These are phyloP conservation scores for Prunus fruticosa DNA, from an alignment of 306 rosid species.

Conservation along the genomic window DNA sequence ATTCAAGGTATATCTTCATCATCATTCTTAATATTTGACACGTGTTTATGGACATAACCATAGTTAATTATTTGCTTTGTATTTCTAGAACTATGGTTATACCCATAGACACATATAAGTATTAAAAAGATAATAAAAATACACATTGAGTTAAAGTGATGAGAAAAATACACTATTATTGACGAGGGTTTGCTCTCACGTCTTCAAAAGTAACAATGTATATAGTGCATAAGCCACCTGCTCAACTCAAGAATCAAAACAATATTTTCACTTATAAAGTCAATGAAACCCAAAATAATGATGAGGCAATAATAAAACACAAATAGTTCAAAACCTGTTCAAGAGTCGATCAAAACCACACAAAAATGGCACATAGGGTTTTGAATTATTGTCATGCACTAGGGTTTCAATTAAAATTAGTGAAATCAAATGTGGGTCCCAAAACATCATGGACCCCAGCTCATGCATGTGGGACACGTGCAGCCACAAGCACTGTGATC, in stretches of 20 bases:
- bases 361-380: background rate
- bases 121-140: too few relatives aligned
- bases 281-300: background rate
- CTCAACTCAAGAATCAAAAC: background rate
- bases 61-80: too few relatives aligned
- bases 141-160: too few relatives aligned
- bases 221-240: background rate
- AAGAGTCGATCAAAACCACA: background rate
- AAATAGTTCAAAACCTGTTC: background rate
- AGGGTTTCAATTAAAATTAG: background rate
- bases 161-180: too few relatives aligned
- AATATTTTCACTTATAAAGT: background rate
- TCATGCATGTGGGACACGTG: slow-evolving; percentile 69
- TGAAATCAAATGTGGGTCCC: slow-evolving; percentile 6
- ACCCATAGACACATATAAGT: too few relatives aligned
- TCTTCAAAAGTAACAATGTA: too few relatives aligned
- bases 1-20: too few relatives aligned
- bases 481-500: slow-evolving; percentile 27
- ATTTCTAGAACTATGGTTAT: too few relatives aligned
- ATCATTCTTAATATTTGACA: too few relatives aligned
- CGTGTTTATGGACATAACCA: too few relatives aligned
- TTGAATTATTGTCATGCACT: background rate
- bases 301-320: background rate
- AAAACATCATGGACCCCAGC: slow-evolving; percentile 21
- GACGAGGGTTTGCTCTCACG: too few relatives aligned